These are phyloP conservation scores for Bipolaris zeicola DNA, from an alignment of 2,329 filamentous ascomycete genomes.

Conservation along the genomic window DNA sequence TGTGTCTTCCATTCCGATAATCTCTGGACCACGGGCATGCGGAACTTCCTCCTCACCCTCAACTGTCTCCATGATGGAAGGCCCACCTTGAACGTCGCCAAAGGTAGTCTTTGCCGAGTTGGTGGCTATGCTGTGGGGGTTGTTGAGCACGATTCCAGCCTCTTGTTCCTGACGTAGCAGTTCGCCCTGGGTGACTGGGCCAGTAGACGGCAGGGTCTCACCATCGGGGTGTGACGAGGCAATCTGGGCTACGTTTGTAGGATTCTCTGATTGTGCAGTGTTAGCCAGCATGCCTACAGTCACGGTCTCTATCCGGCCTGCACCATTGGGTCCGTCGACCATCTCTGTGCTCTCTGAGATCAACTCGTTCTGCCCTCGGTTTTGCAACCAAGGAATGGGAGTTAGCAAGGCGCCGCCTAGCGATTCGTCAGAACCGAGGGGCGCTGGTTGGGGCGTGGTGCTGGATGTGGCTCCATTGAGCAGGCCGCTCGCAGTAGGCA, in stretches of 20 bases:
- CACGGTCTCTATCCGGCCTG: constrained; percentile 80
- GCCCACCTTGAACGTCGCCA: constrained; percentile 39
- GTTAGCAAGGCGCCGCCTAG: constrained; percentile 89
- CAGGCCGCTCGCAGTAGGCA: constrained; percentile 54
- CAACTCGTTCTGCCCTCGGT: constrained; percentile 61
- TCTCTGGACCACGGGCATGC: constrained; percentile 81
- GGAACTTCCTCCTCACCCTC: constrained; percentile 64
- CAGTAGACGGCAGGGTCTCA: constrained; percentile 44
- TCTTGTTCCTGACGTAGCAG: constrained; percentile 85
- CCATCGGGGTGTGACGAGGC: constrained; percentile 43
- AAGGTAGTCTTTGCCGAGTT: constrained; percentile 35
- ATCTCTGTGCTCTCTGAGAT: constrained; percentile 78
- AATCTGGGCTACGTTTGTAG: constrained; percentile 32
- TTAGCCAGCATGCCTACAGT: constrained; percentile 65
- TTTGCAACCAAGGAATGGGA: constrained; percentile 84
- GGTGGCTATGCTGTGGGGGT: constrained; percentile 40
- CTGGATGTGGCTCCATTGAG: constrained; percentile 66
- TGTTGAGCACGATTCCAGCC: constrained; percentile 73
- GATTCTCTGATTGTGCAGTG: constrained; percentile 15
- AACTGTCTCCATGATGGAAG: constrained; percentile 40
- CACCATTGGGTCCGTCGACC: constrained; percentile 79
- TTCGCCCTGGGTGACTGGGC: constrained; percentile 73
- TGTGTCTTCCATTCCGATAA: constrained; percentile 85
- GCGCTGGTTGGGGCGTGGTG: constrained; percentile 36
- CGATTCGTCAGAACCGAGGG: constrained; percentile 81